These are phyloP conservation scores for Mycosarcoma mackinlayi DNA, from an alignment of 1,284 basidiomycete species.

Conservation along the genomic window DNA sequence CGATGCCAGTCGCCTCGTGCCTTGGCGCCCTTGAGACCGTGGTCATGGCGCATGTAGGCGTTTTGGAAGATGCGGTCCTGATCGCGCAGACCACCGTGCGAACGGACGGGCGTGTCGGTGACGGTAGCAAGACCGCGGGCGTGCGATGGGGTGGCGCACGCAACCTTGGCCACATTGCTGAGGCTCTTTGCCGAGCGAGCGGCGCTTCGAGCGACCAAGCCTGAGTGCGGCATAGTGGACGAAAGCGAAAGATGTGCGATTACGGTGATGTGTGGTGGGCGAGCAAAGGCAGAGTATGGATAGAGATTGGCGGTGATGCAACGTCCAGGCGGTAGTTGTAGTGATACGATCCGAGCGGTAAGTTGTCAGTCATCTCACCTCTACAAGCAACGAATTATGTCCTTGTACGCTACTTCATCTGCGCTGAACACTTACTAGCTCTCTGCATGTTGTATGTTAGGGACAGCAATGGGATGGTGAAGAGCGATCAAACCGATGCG, in stretches of 20 bases:
- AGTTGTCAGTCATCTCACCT: constrained; percentile 21
- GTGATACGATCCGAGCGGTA: not conserved
- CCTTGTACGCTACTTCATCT: not conserved
- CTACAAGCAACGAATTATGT: too few relatives aligned
- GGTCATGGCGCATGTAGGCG: constrained; percentile 67
- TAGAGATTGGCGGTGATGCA: not conserved
- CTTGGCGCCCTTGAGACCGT: constrained; percentile 71
- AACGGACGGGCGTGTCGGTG: constrained; percentile 62
- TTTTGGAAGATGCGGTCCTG: constrained; percentile 69
- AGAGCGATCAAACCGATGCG: not conserved
- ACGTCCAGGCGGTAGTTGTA: not conserved
- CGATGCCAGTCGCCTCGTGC: constrained; percentile 96
- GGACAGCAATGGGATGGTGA: constrained; percentile 24
- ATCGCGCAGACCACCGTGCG: constrained; percentile 65
- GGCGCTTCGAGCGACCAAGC: constrained; percentile 51
- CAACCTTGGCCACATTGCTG: constrained; percentile 43
- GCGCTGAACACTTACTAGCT: constrained; percentile 32
- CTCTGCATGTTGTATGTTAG: constrained; percentile 42
- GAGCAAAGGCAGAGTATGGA: not conserved
- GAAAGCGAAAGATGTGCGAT: not conserved
- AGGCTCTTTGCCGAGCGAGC: constrained; percentile 49
- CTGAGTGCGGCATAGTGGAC: constrained; percentile 8
- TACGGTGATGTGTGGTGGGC: not conserved
- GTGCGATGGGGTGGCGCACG: constrained; percentile 43
- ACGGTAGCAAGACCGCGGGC: constrained; percentile 65